These are phyloP conservation scores for Microbotryum saponariae DNA, from an alignment of 1,284 basidiomycete genomes.

Conservation along the genomic window DNA sequence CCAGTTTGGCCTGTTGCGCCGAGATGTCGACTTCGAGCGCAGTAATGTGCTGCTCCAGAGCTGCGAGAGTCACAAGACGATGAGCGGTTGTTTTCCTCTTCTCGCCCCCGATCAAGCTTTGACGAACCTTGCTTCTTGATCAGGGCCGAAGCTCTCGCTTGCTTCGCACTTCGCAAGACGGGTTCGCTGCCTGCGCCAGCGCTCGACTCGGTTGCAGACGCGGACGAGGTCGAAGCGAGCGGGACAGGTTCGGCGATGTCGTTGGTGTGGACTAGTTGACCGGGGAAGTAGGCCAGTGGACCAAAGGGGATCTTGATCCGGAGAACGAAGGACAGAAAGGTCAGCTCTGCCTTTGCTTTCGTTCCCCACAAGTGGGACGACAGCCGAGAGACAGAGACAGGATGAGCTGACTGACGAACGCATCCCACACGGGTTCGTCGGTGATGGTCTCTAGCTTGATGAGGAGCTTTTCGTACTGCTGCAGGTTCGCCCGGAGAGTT, in stretches of 20 bases:
- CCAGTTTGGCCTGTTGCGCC: conserved; percentile 2
- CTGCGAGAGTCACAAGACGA: background rate
- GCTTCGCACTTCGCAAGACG: conserved; percentile 25
- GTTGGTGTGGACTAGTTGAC: conserved; percentile 29
- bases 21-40: conserved; percentile 1
- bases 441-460: conserved; percentile 18
- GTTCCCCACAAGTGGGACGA: background rate
- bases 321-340: too few species aligned
- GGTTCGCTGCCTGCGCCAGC: background rate
- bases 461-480: conserved; percentile 1
- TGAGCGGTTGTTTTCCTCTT: too few species aligned
- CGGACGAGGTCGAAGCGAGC: background rate
- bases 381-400: background rate
- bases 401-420: conserved; percentile 5
- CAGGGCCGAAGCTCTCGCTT: conserved; percentile 6
- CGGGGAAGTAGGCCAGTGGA: conserved; percentile 26
- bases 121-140: background rate
- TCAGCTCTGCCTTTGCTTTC: background rate
- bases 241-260: conserved; percentile 12
- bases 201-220: background rate
- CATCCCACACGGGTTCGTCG: conserved; percentile 27
- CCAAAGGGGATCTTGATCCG: conserved; percentile 23
- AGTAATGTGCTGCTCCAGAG: background rate
- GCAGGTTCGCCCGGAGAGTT: background rate
- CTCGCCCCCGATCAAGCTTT: background rate